Evolutionary conservation across 148 eudicot species (phyloP), one percentile per base, ranked within the genome.

Genomic region (Simmondsia chinensis): DNA sequence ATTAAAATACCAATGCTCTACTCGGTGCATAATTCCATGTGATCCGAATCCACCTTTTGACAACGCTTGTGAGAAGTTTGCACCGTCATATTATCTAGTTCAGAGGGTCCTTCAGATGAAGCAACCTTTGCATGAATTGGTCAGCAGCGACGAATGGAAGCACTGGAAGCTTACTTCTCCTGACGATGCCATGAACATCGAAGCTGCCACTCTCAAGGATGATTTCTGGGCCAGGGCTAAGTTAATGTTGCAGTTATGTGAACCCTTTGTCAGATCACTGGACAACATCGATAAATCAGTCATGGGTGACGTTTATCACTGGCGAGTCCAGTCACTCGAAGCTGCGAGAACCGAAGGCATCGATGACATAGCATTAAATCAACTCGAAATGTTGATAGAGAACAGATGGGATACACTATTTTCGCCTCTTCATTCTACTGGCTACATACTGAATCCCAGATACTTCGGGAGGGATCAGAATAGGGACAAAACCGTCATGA

Each of bases 351-450:
- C 60, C 34, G 51, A 46, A 48, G 71, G 68, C 26, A 64, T 60
- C 5, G 79, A 68, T 23, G 57, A 56, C 49, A 68, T 68, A 37
- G 57, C 68, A 13, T 20, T 68, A 29, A 64, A 55, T 42, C 64
- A 64, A 34, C 45, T 73, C 29, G 78, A 68, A 56, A 40, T 64
- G 28, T 60, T 73, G 27, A 59, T 68, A 45, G 73, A 68, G 31
- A 63, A 51, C 23, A 59, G 64, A 43, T 73, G 78, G 73, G 73
- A 73, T 47, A 19, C 23, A 30, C 19, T 73, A 13, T 68, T 59
- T 47, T 55, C 78, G 6, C 78, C 78, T 1, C 70, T 73, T 51
- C 78, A 73, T 23, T 60, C 78, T 9, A 67, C 69, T 13, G 78
- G 74, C 23, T 73, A 68, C 23, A 33, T 60, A 45, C 46, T 64